These are phyloP conservation scores for Neofusicoccum cordaticola DNA, from an alignment of 2,329 filamentous ascomycete species.

Conservation along the genomic window DNA sequence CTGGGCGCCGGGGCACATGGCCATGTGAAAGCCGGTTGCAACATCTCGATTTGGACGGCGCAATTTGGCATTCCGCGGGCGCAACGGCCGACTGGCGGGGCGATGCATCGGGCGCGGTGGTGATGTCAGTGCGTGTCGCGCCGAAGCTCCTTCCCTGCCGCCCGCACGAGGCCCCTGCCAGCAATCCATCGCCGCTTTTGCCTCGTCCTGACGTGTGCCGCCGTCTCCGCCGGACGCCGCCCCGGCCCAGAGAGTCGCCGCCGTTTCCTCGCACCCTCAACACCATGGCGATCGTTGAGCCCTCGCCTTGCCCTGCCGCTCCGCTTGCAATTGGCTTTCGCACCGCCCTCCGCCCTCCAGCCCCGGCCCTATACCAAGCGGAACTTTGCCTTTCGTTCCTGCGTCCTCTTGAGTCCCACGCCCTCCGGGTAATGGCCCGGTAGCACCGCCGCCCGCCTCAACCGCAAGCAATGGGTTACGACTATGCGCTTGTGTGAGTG, in stretches of 20 bases:
- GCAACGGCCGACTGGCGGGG: background rate
- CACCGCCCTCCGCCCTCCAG: background rate
- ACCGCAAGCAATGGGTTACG: constrained; percentile 52
- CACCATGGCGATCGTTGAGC: constrained; percentile 7
- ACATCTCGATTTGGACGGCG: background rate
- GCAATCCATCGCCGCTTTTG: background rate
- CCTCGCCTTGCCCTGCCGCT: background rate
- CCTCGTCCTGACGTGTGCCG: background rate
- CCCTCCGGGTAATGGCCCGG: constrained; percentile 19
- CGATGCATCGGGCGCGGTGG: background rate
- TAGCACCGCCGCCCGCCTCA: constrained; percentile 3
- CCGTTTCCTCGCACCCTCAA: background rate
- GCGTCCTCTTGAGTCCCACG: background rate
- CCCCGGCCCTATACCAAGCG: background rate
- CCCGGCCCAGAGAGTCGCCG: background rate
- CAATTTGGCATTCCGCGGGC: background rate
- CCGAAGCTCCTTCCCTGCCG: background rate
- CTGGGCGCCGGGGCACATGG: background rate
- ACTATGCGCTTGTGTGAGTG: constrained; percentile 62
- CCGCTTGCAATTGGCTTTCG: background rate
- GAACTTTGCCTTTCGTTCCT: background rate
- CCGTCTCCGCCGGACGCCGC: too few species aligned
- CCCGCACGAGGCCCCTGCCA: background rate
- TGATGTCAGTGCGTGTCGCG: background rate
- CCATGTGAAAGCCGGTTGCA: background rate